phyloP scores from a whole-genome alignment of 169 alveolate species.

The Eimeria zaria region DNA sequence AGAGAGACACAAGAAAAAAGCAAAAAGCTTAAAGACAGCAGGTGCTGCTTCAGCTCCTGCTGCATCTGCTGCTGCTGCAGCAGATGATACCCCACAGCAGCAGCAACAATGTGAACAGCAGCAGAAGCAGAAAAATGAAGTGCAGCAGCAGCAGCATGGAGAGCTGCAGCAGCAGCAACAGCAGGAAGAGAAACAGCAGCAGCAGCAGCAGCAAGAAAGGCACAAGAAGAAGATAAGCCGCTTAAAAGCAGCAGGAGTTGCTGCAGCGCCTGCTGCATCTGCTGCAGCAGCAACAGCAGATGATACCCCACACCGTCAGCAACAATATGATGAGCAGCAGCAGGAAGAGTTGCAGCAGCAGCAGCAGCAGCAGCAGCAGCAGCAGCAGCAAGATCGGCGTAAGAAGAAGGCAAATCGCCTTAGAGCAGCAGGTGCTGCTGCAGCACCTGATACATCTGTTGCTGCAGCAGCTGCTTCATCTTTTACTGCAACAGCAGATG shows the following conservation, averaged over 20 bases:
- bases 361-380: background rate
- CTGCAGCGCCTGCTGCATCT: too few species aligned
- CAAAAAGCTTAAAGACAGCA: background rate
- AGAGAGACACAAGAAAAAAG: background rate
- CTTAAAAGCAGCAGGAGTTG: background rate
- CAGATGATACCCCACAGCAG: background rate
- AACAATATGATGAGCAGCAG: background rate
- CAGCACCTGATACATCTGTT: too few species aligned
- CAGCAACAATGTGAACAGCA: background rate
- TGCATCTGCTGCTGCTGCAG: background rate
- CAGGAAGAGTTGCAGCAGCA: background rate
- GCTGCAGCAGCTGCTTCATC: too few species aligned
- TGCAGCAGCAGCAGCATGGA: background rate
- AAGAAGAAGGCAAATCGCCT: background rate
- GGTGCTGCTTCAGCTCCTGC: background rate
- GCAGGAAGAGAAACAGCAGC: background rate
- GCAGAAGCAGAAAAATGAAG: background rate
- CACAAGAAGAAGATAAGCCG: background rate
- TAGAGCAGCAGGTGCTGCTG: background rate
- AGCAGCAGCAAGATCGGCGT: background rate
- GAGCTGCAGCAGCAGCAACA: constrained; percentile 20
- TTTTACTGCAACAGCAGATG: too few species aligned
- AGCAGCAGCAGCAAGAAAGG: constrained; percentile 1
- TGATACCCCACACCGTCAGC: background rate
- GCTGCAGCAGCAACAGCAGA: background rate